Evolutionary conservation across 1,284 basidiomycete genomes (phyloP), one percentile per base, ranked within the genome.

Genomic region (Ganoderma lucidum): DNA sequence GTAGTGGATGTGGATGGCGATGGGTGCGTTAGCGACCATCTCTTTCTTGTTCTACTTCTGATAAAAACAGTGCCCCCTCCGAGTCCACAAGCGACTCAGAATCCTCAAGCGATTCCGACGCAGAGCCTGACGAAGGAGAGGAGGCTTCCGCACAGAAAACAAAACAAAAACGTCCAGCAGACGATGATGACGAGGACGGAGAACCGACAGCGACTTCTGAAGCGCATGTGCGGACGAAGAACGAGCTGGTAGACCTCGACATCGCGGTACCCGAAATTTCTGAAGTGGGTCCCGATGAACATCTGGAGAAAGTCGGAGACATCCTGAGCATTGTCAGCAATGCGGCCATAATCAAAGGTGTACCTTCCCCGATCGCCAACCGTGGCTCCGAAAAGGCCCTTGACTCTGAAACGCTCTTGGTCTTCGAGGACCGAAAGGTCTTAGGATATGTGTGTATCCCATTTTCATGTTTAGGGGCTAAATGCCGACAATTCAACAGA

Each of bases 381-480:
- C 81, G 83, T 66, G 83, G 84, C 6, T 86, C 84, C 48, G 87
- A 90, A 71, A 84, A 83, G 53, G 89, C 93, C 9, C 83, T 96
- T 53, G 96, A 97, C 78, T 89, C 88, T 42, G 96, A 95, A 48
- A 96, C 94, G n/a, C 81, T 96, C 48, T 86, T 97, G 55, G 93
- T 95, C 35, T 95, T 96, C 76, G 90, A 91, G 30, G 94, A 97
- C 78, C 84, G 94, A 66, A 91, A 87, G 72, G 93, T 96, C 42
- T 78, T 96, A 72, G 96, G 96, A 63, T 90, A 93, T 79, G 95
- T 95, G 78, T 79, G 92, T 85, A 23, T 39, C 63, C 5, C 48
- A 15, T 60, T 51, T 42, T 59, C 15, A 10, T 62, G 39, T 61
- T 17, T 44, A 10, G 60, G 10, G 8, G 63, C 23, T 37, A n/a